These are phyloP conservation scores for Colletotrichum liriopes DNA, from an alignment of 2,329 filamentous ascomycete genomes.

Conservation along the genomic window DNA sequence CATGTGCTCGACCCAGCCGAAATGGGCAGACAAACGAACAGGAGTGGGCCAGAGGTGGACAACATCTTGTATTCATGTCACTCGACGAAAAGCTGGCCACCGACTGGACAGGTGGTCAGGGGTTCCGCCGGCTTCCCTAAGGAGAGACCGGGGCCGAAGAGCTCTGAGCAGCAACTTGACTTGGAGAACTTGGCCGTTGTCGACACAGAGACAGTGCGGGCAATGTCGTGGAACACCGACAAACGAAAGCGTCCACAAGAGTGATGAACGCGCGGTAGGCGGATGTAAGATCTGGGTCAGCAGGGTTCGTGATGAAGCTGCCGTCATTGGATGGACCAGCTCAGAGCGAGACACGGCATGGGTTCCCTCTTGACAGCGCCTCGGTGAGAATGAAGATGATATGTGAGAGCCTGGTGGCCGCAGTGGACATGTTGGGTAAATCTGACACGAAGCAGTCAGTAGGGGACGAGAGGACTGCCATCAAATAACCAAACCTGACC, in stretches of 20 bases:
- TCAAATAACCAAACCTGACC: not conserved
- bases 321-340: not conserved
- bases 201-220: not conserved
- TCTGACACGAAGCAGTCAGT: too few relatives aligned
- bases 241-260: not conserved
- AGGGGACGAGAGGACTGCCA: not conserved
- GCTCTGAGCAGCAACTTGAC: not conserved
- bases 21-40: not conserved
- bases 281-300: not conserved
- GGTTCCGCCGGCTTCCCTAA: not conserved
- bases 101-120: not conserved
- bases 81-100: conserved; percentile 25
- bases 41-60: conserved; percentile 1
- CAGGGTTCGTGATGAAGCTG: not conserved
- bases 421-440: not conserved
- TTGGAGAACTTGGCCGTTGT: not conserved
- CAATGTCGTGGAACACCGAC: not conserved
- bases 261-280: not conserved
- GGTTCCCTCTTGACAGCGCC: not conserved
- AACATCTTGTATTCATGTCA: conserved; percentile 14
- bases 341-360: not conserved
- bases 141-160: not conserved
- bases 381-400: not conserved
- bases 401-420: not conserved
- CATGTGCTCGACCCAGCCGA: not conserved